These are phyloP conservation scores for Fusarium bulbicola DNA, from an alignment of 2,329 filamentous ascomycete genomes.

Conservation along the genomic window DNA sequence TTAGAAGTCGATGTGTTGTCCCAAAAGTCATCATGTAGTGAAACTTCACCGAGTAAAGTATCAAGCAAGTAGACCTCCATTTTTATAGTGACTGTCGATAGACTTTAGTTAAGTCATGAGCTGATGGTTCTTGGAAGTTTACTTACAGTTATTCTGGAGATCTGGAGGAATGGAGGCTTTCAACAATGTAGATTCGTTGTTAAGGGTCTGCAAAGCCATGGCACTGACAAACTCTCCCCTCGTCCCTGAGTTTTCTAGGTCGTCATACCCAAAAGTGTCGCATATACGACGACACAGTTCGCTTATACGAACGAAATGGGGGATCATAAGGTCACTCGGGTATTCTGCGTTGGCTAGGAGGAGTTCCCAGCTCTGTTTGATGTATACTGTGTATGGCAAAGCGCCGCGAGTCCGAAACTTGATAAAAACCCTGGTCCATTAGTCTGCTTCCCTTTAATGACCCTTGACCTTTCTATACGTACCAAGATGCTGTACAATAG, in stretches of 20 bases:
- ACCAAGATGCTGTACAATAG: conserved; percentile 12
- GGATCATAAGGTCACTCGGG: not conserved
- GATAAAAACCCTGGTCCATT: not conserved
- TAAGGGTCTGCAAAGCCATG: conserved; percentile 10
- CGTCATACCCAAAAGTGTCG: conserved; percentile 12
- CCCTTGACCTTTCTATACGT: not conserved
- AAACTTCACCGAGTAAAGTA: conserved; percentile 6
- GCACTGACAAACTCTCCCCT: conserved; percentile 10
- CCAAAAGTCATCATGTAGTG: conserved; percentile 17
- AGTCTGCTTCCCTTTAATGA: fast-evolving
- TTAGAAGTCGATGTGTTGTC: not conserved
- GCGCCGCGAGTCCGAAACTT: conserved; percentile 9
- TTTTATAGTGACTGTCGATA: not conserved
- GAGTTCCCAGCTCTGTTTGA: conserved; percentile 3
- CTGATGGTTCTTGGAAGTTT: fast-evolving
- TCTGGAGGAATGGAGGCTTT: not conserved
- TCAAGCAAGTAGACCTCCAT: conserved; percentile 5
- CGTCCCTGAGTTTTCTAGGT: not conserved
- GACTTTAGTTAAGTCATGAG: no score
- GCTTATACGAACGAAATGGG: not conserved
- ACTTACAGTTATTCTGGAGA: not conserved
- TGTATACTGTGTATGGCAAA: conserved; percentile 4
- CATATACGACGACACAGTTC: conserved; percentile 1
- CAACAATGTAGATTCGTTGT: not conserved
- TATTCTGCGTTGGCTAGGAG: not conserved